These are phyloP conservation scores for Quercus aquifolioides DNA, from an alignment of 306 rosid species.

Conservation along the genomic window DNA sequence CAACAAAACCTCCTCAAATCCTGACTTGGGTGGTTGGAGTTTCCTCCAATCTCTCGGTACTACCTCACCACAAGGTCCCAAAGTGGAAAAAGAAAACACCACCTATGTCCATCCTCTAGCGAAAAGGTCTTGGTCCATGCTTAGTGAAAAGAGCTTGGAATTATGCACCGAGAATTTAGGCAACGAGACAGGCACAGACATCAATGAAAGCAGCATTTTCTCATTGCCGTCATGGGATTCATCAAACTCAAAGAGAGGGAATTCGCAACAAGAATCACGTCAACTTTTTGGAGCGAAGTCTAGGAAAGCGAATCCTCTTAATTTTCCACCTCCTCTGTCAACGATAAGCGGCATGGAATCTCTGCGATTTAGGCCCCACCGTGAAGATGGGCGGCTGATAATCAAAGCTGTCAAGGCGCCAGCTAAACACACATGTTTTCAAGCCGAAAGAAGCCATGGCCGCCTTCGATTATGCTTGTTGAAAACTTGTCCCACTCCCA, in stretches of 20 bases:
- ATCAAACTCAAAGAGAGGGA: background rate
- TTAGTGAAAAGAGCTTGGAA: conserved; percentile 60
- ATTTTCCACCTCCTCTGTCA: conserved; percentile 92
- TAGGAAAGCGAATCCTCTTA: conserved; percentile 35
- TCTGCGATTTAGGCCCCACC: conserved; percentile 60
- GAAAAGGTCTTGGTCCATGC: conserved; percentile 37
- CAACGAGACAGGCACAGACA: conserved; percentile 76
- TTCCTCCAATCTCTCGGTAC: conserved; percentile 57
- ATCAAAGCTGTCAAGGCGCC: conserved; percentile 63
- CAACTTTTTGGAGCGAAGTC: conserved; percentile 9
- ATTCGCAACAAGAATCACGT: conserved; percentile 21
- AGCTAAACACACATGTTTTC: conserved; percentile 38
- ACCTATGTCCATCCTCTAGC: conserved; percentile 58
- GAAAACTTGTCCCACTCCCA: background rate
- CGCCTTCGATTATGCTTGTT: conserved; percentile 69
- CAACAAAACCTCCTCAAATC: conserved; percentile 4
- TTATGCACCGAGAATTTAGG: conserved; percentile 89
- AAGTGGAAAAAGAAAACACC: conserved; percentile 15
- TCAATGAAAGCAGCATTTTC: conserved; percentile 42
- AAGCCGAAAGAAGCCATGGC: conserved; percentile 74
- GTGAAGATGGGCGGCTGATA: conserved; percentile 72
- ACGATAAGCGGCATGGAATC: conserved; percentile 72
- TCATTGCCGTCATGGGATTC: conserved; percentile 15
- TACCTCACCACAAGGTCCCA: background rate
- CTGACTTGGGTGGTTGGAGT: conserved; percentile 43